phyloP scores from a whole-genome alignment of 2,329 filamentous ascomycete species.

The Nemania serpens region DNA sequence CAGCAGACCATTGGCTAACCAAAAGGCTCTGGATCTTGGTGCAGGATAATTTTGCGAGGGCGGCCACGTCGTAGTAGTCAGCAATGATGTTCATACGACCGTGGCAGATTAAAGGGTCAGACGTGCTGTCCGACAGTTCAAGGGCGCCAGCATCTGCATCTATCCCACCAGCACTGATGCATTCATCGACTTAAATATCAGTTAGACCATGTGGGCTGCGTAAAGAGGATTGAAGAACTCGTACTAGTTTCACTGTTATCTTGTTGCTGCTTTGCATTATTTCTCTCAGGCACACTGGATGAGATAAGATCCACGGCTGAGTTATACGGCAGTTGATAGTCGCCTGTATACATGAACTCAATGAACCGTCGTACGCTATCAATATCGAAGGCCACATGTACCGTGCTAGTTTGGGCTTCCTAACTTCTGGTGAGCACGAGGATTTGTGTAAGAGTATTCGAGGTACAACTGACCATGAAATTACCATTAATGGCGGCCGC shows the following conservation, averaged over 20 bases:
- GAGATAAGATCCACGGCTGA: not conserved
- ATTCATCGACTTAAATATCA: no score
- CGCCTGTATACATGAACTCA: constrained; percentile 15
- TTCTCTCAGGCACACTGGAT: not conserved
- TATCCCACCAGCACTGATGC: no score
- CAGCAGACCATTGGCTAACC: not conserved
- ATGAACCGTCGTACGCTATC: constrained; percentile 12
- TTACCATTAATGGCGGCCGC: constrained; percentile 1
- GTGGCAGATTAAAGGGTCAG: constrained; percentile 11
- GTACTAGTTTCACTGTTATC: no score
- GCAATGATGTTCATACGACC: constrained; percentile 14
- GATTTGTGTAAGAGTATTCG: not conserved
- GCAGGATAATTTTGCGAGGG: not conserved
- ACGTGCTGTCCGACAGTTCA: not conserved
- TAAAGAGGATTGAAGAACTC: no score
- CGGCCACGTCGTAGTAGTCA: constrained; percentile 16
- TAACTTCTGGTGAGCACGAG: not conserved
- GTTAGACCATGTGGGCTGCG: no score
- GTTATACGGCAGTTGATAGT: not conserved
- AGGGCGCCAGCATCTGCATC: no score
- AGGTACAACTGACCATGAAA: constrained; percentile 11
- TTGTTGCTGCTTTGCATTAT: no score
- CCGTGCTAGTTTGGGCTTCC: constrained; percentile 6
- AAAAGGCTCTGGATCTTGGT: constrained; percentile 1
- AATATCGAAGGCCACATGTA: constrained; percentile 11